Conservation (phyloP, 2,329 filamentous ascomycete species). For the Colletotrichum gloeosporioides region DNA sequence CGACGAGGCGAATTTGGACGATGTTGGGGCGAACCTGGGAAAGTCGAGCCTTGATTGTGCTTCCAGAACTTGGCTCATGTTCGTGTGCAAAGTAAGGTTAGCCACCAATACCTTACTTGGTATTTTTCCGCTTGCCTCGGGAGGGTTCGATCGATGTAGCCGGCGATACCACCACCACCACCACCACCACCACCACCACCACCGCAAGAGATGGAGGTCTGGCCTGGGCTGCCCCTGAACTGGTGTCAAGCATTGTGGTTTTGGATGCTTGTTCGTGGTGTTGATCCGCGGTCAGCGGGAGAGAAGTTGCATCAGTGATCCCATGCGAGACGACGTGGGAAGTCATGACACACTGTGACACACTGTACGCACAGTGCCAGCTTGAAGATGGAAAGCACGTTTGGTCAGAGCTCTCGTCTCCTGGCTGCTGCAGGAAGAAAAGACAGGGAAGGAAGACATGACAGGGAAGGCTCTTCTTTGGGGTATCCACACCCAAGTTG, state of each 20-base stretch:
- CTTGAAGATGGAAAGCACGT: neutral
- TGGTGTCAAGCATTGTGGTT: neutral
- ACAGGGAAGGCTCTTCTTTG: neutral
- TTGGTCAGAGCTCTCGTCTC: slow-evolving; percentile 1
- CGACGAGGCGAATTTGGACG: neutral
- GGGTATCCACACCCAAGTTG: neutral
- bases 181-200: neutral
- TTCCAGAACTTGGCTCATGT: neutral
- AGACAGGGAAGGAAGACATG: neutral
- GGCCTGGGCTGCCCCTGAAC: neutral
- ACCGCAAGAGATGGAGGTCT: neutral
- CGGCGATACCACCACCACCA: neutral
- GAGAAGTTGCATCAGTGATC: neutral
- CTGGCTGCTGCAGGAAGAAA: neutral
- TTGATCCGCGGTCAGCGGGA: neutral
- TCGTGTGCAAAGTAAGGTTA: neutral
- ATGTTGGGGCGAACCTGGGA: neutral
- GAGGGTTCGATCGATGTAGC: neutral
- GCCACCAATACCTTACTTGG: neutral
- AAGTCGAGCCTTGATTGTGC: neutral
- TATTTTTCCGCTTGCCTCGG: neutral
- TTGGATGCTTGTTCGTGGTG: neutral
- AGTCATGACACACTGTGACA: neutral
- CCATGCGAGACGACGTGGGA: neutral
- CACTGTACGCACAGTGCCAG: neutral